Conservation (phyloP, 225 moss, liverwort and hornwort genomes). For the Sphagnum tenellum region DNA sequence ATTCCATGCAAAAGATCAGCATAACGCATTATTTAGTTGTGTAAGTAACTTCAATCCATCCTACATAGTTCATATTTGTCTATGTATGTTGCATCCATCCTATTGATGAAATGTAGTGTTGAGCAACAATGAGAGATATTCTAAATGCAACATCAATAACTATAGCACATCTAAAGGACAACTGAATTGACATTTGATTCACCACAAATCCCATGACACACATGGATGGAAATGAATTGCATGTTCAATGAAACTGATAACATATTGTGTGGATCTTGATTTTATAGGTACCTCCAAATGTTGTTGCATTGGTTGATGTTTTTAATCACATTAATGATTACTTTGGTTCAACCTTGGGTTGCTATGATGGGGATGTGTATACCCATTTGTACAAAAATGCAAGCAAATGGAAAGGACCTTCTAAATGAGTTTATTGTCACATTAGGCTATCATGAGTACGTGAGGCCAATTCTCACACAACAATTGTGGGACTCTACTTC, state of each 20-base stretch:
- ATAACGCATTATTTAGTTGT: constrained; percentile 56
- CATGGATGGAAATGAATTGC: too few relatives aligned
- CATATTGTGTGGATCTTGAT: too few relatives aligned
- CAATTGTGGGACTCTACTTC: constrained; percentile 47
- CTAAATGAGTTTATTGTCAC: constrained; percentile 59
- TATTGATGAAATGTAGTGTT: too few relatives aligned
- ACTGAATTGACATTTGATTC: too few relatives aligned
- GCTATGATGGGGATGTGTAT: constrained; percentile 96
- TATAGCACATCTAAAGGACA: too few relatives aligned
- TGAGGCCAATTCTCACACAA: constrained; percentile 68
- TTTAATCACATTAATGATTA: constrained; percentile 86
- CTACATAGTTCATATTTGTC: too few relatives aligned
- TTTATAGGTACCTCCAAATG: constrained; percentile 80
- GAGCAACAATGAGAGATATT: too few relatives aligned
- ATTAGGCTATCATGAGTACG: constrained; percentile 75
- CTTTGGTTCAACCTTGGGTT: constrained; percentile 79
- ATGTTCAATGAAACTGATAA: too few relatives aligned
- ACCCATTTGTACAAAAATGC: constrained; percentile 80
- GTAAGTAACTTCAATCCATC: too few relatives aligned
- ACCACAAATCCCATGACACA: too few relatives aligned
- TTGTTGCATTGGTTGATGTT: constrained; percentile 89
- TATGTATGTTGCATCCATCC: too few relatives aligned
- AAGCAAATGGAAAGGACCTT: constrained; percentile 55
- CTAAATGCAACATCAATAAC: too few relatives aligned
- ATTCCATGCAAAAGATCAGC: constrained; percentile 64